phyloP scores from a whole-genome alignment of 495 filamentous ascomycete genomes.

The Penicillium daleae region DNA sequence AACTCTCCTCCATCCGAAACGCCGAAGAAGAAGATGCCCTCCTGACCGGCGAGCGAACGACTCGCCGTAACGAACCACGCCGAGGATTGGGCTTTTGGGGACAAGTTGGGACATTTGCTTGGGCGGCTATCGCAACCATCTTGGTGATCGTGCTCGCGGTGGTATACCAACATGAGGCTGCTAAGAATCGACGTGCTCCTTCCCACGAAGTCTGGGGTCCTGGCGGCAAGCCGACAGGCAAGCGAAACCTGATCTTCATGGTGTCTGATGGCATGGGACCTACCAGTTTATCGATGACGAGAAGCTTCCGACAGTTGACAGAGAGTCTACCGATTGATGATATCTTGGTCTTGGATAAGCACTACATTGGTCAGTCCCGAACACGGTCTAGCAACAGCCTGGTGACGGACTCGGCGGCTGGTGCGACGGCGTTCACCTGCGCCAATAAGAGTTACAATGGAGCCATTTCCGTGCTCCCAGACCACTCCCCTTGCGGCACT shows the following conservation, averaged over 20 bases:
- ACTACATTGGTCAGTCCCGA: conserved; percentile 85
- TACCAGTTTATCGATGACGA: conserved; percentile 80
- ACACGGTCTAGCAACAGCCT: conserved; percentile 80
- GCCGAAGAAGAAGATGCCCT: conserved; percentile 68
- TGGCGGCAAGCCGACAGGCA: conserved; percentile 63
- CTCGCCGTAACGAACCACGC: conserved; percentile 31
- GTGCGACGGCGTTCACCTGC: conserved; percentile 94
- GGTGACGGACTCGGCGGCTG: conserved; percentile 93
- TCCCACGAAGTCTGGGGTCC: conserved; percentile 39
- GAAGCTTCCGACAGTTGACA: conserved; percentile 76
- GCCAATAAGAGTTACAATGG: conserved; percentile 93
- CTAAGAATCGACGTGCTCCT: conserved; percentile 29
- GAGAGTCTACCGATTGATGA: conserved; percentile 69
- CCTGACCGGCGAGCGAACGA: conserved; percentile 58
- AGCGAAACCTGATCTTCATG: conserved; percentile 97
- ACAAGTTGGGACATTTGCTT: conserved; percentile 76
- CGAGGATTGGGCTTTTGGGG: conserved; percentile 61
- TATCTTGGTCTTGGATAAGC: conserved; percentile 76
- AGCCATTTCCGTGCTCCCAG: conserved; percentile 86
- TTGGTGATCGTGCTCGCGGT: conserved; percentile 75
- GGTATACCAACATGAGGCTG: conserved; percentile 67
- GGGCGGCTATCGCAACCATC: conserved; percentile 87
- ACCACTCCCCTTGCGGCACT: conserved; percentile 85
- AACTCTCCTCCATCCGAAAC: conserved; percentile 48
- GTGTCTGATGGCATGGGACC: conserved; percentile 98